These are phyloP conservation scores for Neurospora sp. DNA, from an alignment of 2,329 filamentous ascomycete genomes.

Conservation along the genomic window DNA sequence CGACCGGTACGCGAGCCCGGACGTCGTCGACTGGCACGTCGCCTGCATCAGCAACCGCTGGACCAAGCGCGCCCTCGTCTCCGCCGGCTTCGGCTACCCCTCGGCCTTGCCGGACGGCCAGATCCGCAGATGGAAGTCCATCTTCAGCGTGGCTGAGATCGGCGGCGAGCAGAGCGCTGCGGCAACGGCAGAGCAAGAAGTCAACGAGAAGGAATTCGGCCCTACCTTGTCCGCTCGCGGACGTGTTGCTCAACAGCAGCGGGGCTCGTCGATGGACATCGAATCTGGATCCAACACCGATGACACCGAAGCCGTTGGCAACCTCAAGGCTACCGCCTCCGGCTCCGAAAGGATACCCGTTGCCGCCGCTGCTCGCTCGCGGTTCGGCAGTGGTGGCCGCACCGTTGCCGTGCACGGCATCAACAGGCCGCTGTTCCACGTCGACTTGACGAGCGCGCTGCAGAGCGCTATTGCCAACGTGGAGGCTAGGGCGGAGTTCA, in stretches of 20 bases:
- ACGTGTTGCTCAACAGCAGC: background rate
- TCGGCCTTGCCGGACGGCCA: constrained; percentile 39
- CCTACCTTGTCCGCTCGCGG: background rate
- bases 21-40: constrained; percentile 88
- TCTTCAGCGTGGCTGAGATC: constrained; percentile 87
- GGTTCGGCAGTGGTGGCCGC: constrained; percentile 2
- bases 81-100: constrained; percentile 83
- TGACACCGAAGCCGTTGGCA: constrained; percentile 23
- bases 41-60: constrained; percentile 89
- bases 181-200: constrained; percentile 53
- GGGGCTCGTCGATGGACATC: background rate
- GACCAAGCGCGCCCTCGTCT: constrained; percentile 83
- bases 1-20: constrained; percentile 71
- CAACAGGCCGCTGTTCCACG: constrained; percentile 86
- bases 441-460: constrained; percentile 81
- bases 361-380: background rate
- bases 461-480: constrained; percentile 80
- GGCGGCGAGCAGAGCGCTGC: constrained; percentile 61
- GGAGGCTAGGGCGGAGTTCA: constrained; percentile 34
- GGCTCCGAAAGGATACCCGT: constrained; percentile 3
- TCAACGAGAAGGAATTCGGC: constrained; percentile 42
- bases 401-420: constrained; percentile 70
- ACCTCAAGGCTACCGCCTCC: constrained; percentile 23
- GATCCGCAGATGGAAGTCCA: constrained; percentile 76
- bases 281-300: background rate